Evolutionary conservation across 805 yeast species (phyloP), one percentile per base, ranked within the genome.

Genomic region (Schwanniomyces pseudopolymorphus): DNA sequence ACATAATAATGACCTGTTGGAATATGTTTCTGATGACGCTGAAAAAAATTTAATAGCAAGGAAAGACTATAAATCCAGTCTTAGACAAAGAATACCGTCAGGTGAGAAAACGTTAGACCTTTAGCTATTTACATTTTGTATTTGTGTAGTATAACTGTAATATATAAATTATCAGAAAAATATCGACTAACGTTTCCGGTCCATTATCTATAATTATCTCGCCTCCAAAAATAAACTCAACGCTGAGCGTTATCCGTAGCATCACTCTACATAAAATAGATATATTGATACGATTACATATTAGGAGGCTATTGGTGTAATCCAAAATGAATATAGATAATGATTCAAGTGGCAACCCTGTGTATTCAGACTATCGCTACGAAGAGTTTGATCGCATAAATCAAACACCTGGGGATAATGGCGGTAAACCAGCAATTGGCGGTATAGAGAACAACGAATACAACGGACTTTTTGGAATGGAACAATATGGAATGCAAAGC

Each of bases 81-180:
- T 58, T 14, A 45, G 60, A 33, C 54, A 55, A 44, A 48, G 60
- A 44, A 49, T 56, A 24, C 58, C 60, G 7, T 53, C 59, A 2
- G 54, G 57, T 10, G 42, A 50, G 5, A 44, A 42, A 19, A 19
- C 20, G 11, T 26, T 36, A 31, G 39, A 44, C 27, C 9, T 20
- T 25, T 37, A 36, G 24, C 24, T 33, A n/a, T 36, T n/a, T 36
- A 33, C 4, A 20, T 19, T 11, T 25, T 20, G 25, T 33, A 36
- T 36, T 20, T 36, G 24, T 36, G 17, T 19, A 22, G 28, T 38
- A 38, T 24, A 22, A n/a, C n/a, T 38, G 40, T 38, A 38, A 38
- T 38, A 38, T 38, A 38, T 19, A 7, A 26, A 22, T 28, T 11
- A 16, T 31, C 28, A 37, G 10, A 38, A 14, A 5, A 10, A 17